Evolutionary conservation across 768 basidiomycete genomes (phyloP), one percentile per base, ranked within the genome.

Genomic region (Crucibulum laeve): DNA sequence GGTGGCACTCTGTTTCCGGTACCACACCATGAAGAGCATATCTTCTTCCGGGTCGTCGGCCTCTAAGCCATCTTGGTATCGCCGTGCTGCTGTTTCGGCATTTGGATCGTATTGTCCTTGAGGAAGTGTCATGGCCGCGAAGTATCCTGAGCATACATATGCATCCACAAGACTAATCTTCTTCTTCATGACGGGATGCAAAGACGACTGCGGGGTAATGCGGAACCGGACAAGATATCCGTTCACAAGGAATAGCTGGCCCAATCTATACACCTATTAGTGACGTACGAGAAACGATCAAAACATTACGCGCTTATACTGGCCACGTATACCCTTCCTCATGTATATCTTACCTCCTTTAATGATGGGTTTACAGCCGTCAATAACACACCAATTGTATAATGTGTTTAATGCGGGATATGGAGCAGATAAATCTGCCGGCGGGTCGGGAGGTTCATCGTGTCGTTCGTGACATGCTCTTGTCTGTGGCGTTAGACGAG

Each of bases 41-140:
- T 97, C 94, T 58, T 94, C 91, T 39, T 89, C 87, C 6, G 77
- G 73, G 53, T 98, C 94, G 49, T 90, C 78, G 8, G 83, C 81
- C 63, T 95, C 89, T 8, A 98, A 69, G 1, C 94, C 94, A 56
- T 98, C 95, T 43, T 82, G 75, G 58, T 96, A 97, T 36, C 89
- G 80, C 7, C 90, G 79, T 1, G 90, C 79, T 24, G 75, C 63
- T 6, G 69, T 60, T 1, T 67, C 63, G 13, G 62, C 64, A 52
- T 79, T 72, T 4, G 82, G 76, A 35, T 65, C 64, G 57, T 79
- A 84, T 56, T 89, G 78, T n/a, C 77, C 77, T 38, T 67, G 63
- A 4, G 81, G 82, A 25, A 89, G 70, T 13, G 76, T 70, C 51
- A 78, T 74, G 15, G 82, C 79, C 15, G 87, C 88, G 44, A 90